Conservation (phyloP, 2,329 filamentous ascomycete genomes). For the Aciculosporium take region DNA sequence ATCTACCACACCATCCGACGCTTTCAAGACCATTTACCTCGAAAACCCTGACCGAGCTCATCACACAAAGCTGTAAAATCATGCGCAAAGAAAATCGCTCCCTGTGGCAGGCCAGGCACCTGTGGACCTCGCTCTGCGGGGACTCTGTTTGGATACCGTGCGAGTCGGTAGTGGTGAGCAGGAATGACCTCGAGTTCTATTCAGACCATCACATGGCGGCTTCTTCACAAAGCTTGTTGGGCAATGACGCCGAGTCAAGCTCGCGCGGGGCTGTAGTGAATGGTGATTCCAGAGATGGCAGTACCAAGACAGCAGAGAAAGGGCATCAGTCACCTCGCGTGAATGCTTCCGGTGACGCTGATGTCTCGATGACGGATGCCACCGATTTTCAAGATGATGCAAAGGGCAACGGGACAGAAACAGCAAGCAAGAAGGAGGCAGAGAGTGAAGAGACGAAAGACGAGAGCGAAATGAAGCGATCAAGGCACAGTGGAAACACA, state of each 20-base stretch:
- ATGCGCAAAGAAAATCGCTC: constrained; percentile 62
- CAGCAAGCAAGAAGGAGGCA: constrained; percentile 1
- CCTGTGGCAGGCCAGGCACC: constrained; percentile 59
- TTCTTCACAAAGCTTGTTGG: constrained; percentile 19
- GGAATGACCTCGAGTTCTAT: constrained; percentile 42
- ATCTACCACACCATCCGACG: constrained; percentile 60
- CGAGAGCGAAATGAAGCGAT: background rate
- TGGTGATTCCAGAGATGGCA: constrained; percentile 9
- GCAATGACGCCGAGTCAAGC: constrained; percentile 7
- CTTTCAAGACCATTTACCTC: constrained; percentile 62
- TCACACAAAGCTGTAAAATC: constrained; percentile 52
- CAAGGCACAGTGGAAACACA: background rate
- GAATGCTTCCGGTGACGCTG: constrained; percentile 7
- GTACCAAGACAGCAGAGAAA: background rate
- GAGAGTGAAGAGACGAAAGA: background rate
- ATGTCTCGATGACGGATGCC: constrained; percentile 12
- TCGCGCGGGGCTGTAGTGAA: constrained; percentile 10
- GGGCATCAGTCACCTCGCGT: background rate
- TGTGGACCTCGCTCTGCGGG: constrained; percentile 59
- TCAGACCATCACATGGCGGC: constrained; percentile 30
- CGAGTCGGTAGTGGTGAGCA: constrained; percentile 40
- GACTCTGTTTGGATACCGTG: constrained; percentile 57
- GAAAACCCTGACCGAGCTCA: constrained; percentile 56
- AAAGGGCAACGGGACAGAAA: background rate
- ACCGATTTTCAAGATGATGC: background rate